A percentile compares a stretch with the other conserved stretches of the same genome.
Evolutionary conservation across 1,284 basidiomycete species (phyloP).

Genomic region (Mrakiaceae sp.): DNA sequence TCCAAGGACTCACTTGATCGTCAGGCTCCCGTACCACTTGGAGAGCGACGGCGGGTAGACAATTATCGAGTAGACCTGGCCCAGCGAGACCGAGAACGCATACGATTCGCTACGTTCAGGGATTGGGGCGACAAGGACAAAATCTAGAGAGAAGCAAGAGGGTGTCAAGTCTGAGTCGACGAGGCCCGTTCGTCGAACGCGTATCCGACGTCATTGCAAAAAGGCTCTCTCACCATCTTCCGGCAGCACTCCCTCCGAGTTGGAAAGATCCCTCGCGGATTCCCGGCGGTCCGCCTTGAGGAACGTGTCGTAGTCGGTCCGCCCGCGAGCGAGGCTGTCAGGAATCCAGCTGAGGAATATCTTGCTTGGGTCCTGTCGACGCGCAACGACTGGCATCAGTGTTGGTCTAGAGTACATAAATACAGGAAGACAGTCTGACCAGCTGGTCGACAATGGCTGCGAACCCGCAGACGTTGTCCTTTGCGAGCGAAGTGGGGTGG

Average conservation of each 20-base stretch:
- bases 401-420: neutral
- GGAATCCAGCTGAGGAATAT: slow-evolving; percentile 14
- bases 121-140: slow-evolving; percentile 62
- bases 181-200: too few relatives aligned
- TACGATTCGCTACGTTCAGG: slow-evolving; percentile 71
- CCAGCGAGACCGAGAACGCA: slow-evolving; percentile 84
- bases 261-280: slow-evolving; percentile 20
- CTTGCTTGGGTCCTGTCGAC: slow-evolving; percentile 1
- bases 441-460: slow-evolving; percentile 68
- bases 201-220: too few relatives aligned
- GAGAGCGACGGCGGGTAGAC: slow-evolving; percentile 72
- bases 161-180: too few relatives aligned
- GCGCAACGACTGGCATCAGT: neutral
- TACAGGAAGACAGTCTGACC: slow-evolving; percentile 37
- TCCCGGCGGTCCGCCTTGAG: neutral
- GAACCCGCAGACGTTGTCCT: slow-evolving; percentile 90
- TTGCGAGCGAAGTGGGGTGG: slow-evolving; percentile 79
- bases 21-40: slow-evolving; percentile 63
- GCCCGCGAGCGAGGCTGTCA: slow-evolving; percentile 3
- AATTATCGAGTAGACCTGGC: slow-evolving; percentile 78
- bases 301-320: slow-evolving; percentile 15
- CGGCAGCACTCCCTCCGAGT: neutral
- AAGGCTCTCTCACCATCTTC: too few relatives aligned
- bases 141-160: slow-evolving; percentile 1
- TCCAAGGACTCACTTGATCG: slow-evolving; percentile 14